phyloP scores from a whole-genome alignment of 345 rosid genomes.

The Eucalyptus coolabah region DNA sequence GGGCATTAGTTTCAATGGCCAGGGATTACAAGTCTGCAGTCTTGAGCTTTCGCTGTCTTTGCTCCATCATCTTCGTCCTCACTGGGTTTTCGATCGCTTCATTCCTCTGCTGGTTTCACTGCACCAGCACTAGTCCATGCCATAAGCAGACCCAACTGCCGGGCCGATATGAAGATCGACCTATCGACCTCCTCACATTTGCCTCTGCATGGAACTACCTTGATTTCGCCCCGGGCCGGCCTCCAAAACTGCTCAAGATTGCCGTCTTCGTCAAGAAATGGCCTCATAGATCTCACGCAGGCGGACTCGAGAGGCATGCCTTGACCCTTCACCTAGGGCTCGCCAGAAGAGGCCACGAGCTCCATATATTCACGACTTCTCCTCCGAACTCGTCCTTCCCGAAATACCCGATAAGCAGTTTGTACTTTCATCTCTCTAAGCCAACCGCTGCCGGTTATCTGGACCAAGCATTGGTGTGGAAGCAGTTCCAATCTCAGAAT shows the following conservation, averaged over 20 bases:
- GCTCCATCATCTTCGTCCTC: constrained; percentile 25
- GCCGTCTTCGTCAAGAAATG: constrained; percentile 88
- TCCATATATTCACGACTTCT: constrained; percentile 76
- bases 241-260: constrained; percentile 43
- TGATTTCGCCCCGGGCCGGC: constrained; percentile 20
- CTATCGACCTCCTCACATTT: constrained; percentile 44
- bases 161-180: constrained; percentile 7
- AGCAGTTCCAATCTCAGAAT: constrained; percentile 59
- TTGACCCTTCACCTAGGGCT: constrained; percentile 76
- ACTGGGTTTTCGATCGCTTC: constrained; percentile 46
- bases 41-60: constrained; percentile 38
- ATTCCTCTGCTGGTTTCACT: constrained; percentile 36
- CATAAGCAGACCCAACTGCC: constrained; percentile 6
- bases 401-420: constrained; percentile 21
- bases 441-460: constrained; percentile 72
- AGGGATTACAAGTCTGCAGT: constrained; percentile 17
- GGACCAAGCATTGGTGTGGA: constrained; percentile 61
- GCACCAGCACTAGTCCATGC: constrained; percentile 22
- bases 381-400: constrained; percentile 41
- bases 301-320: constrained; percentile 90
- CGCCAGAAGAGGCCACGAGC: constrained; percentile 75
- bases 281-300: constrained; percentile 74
- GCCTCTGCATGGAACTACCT: constrained; percentile 76
- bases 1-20: constrained; percentile 17
- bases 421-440: constrained; percentile 62